Conservation (phyloP, 2,329 filamentous ascomycete genomes). For the Penicillium rolfsii region DNA sequence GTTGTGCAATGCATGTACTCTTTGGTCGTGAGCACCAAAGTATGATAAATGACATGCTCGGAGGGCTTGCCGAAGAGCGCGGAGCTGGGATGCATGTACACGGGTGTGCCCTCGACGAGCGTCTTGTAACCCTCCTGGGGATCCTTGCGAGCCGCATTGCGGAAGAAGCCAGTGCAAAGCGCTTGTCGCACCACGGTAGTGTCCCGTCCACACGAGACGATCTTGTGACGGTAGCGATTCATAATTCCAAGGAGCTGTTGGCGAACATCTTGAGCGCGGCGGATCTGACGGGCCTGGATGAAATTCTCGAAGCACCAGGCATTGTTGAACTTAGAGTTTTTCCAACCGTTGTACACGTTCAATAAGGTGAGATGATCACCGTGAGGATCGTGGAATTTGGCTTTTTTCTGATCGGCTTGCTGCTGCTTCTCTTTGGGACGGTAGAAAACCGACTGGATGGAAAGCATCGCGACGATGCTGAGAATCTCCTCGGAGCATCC, state of each 20-base stretch:
- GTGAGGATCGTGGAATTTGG: conserved; percentile 93
- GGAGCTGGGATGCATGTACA: conserved; percentile 90
- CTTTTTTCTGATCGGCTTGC: conserved; percentile 95
- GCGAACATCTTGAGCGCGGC: conserved; percentile 86
- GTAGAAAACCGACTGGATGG: conserved; percentile 84
- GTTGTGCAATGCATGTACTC: conserved; percentile 98
- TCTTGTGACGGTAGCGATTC: conserved; percentile 80
- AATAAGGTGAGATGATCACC: conserved; percentile 93
- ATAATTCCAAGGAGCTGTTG: conserved; percentile 93
- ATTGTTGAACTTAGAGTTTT: conserved; percentile 75
- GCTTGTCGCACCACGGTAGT: conserved; percentile 87
- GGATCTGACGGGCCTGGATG: conserved; percentile 88
- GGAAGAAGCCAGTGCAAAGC: conserved; percentile 91
- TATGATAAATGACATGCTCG: conserved; percentile 93
- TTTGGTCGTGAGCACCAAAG: conserved; percentile 61
- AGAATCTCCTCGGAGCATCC: conserved; percentile 92
- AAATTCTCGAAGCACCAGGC: conserved; percentile 99
- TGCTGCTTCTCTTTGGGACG: conserved; percentile 96
- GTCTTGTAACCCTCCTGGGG: conserved; percentile 98
- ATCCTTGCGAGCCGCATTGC: conserved; percentile 91
- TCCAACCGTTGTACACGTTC: conserved; percentile 98
- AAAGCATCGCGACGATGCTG: conserved; percentile 93
- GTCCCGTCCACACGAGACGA: conserved; percentile 83
- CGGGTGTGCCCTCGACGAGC: conserved; percentile 88
- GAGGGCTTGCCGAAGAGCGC: conserved; percentile 93